phyloP scores from a whole-genome alignment of 2,329 filamentous ascomycete genomes.

The Talaromyces atroroseus region DNA sequence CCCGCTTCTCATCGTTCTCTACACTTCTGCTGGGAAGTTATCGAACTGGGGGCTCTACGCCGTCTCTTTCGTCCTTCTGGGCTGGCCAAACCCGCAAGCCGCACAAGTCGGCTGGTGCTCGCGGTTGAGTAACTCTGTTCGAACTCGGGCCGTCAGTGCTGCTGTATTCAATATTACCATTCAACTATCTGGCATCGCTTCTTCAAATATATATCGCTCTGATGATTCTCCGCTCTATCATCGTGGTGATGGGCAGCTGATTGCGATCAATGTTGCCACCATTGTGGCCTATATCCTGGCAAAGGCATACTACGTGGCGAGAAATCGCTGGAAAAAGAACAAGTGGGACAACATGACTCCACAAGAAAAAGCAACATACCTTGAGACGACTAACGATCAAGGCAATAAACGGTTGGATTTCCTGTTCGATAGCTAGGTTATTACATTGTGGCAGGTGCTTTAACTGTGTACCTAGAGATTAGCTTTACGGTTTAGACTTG shows the following conservation, averaged over 20 bases:
- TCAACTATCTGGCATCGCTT: conserved; percentile 38
- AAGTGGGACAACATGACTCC: conserved; percentile 36
- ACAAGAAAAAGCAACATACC: conserved; percentile 33
- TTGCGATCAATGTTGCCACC: conserved; percentile 48
- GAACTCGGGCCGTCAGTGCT: conserved; percentile 38
- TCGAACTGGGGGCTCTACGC: conserved; percentile 50
- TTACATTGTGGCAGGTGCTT: no score
- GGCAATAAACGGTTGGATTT: conserved; percentile 40
- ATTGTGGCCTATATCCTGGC: conserved; percentile 46
- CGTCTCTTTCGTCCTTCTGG: conserved; percentile 49
- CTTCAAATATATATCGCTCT: conserved; percentile 48
- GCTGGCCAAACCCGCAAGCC: conserved; percentile 56
- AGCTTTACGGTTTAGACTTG: no score
- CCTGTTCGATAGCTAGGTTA: background rate
- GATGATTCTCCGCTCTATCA: conserved; percentile 54
- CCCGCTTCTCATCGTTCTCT: conserved; percentile 48
- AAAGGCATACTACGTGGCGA: conserved; percentile 31
- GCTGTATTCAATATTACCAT: conserved; percentile 45
- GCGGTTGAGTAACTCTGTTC: conserved; percentile 38
- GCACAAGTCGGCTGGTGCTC: conserved; percentile 45
- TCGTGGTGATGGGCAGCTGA: conserved; percentile 52
- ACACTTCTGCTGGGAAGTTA: conserved; percentile 44
- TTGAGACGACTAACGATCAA: conserved; percentile 32
- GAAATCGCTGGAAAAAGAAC: conserved; percentile 8
- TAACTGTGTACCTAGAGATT: no score